Percentiles rank a stretch among this genome's conserved stretches.
Evolutionary conservation across 345 rosid genomes (phyloP).

Genomic region (Reutealis trisperma): DNA sequence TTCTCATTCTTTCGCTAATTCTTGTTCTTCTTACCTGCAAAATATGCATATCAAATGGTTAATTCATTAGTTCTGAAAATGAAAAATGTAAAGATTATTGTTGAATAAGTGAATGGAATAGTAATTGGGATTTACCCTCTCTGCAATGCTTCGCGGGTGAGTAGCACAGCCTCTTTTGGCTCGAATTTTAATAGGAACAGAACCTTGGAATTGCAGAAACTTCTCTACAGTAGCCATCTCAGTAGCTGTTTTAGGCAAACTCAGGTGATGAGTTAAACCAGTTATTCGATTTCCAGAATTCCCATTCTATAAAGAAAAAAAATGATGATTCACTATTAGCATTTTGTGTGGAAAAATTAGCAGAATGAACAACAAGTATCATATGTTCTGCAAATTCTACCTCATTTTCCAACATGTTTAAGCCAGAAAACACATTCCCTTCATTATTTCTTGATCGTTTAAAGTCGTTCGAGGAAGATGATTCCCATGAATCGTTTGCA

Average conservation of each 20-base stretch:
- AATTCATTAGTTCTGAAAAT: background rate
- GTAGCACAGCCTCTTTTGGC: constrained; percentile 92
- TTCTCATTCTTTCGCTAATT: constrained; percentile 67
- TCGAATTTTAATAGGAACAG: constrained; percentile 77
- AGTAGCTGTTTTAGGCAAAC: constrained; percentile 60
- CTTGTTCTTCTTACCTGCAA: constrained; percentile 64
- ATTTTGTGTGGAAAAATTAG: background rate
- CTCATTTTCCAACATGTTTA: constrained; percentile 36
- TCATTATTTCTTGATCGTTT: constrained; percentile 37
- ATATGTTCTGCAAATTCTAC: constrained; percentile 19
- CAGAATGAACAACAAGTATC: background rate
- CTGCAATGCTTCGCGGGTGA: constrained; percentile 96
- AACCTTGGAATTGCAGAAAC: constrained; percentile 58
- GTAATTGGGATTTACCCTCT: constrained; percentile 54
- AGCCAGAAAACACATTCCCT: constrained; percentile 27
- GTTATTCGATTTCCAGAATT: constrained; percentile 40
- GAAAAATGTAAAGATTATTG: background rate
- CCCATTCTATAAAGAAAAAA: constrained; percentile 44
- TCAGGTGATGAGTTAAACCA: constrained; percentile 64
- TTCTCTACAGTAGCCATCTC: constrained; percentile 47
- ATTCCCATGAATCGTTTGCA: constrained; percentile 37
- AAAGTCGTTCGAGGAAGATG: constrained; percentile 27
- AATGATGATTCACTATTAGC: constrained; percentile 10
- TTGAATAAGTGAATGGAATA: background rate
- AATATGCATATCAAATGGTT: background rate